Evolutionary conservation across 345 rosid genomes (phyloP).

Genomic region (Erucastrum elatum): DNA sequence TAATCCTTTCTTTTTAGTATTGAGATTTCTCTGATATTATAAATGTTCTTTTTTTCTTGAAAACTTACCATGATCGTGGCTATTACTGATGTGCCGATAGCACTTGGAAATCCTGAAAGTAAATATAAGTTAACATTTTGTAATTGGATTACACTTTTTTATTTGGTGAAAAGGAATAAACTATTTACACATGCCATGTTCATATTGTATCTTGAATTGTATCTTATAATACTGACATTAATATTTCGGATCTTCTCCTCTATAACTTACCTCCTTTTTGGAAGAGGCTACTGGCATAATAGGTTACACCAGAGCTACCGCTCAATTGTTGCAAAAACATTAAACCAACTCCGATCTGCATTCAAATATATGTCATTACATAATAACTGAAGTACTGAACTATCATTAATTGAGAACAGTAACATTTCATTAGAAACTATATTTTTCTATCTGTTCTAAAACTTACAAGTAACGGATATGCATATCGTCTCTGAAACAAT

Average conservation of each 20-base stretch:
- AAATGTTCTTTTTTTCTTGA: neutral
- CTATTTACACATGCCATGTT: slow-evolving; percentile 1
- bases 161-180: neutral
- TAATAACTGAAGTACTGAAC: neutral
- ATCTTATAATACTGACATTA: neutral
- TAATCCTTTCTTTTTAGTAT: neutral
- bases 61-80: slow-evolving; percentile 39
- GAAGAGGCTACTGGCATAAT: slow-evolving; percentile 41
- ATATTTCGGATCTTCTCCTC: neutral
- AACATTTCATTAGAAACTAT: neutral
- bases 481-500: slow-evolving; percentile 42
- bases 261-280: slow-evolving; percentile 37
- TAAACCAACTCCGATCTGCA: slow-evolving; percentile 43
- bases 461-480: slow-evolving; percentile 39
- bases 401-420: neutral
- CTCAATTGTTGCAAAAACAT: slow-evolving; percentile 43
- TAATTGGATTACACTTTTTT: neutral
- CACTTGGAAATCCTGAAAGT: slow-evolving; percentile 41
- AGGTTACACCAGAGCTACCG: slow-evolving; percentile 38
- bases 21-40: neutral
- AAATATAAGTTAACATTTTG: neutral
- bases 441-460: neutral
- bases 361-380: slow-evolving; percentile 4
- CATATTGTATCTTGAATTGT: neutral
- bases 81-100: slow-evolving; percentile 38